Conservation (phyloP, 2,329 filamentous ascomycete species). For the Talaromyces atroroseus region DNA sequence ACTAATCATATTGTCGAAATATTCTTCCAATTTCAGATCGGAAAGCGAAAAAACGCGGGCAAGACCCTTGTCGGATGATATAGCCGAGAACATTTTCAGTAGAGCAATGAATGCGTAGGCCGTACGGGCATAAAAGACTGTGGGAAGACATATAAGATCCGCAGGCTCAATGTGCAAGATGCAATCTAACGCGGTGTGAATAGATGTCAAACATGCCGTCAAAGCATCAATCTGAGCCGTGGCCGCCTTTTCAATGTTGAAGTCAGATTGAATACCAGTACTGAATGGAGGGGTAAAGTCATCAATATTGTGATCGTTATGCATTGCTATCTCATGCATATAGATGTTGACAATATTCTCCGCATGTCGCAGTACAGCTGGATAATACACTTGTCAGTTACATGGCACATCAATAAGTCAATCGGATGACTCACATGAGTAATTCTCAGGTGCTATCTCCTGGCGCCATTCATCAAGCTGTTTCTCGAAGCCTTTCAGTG, state of each 20-base stretch:
- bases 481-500: conserved; percentile 59
- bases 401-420: not conserved
- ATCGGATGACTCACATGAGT: conserved; percentile 47
- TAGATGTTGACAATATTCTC: conserved; percentile 64
- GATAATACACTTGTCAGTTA: conserved; percentile 5
- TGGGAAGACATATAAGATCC: conserved; percentile 60
- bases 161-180: conserved; percentile 58
- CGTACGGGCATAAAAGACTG: conserved; percentile 66
- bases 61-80: conserved; percentile 59
- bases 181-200: conserved; percentile 61
- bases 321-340: conserved; percentile 70
- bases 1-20: conserved; percentile 64
- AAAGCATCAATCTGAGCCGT: conserved; percentile 62
- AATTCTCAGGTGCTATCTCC: conserved; percentile 49
- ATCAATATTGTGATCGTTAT: conserved; percentile 55
- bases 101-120: conserved; percentile 66
- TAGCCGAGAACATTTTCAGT: conserved; percentile 68
- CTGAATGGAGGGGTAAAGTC: conserved; percentile 44
- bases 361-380: conserved; percentile 58
- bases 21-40: conserved; percentile 59
- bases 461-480: conserved; percentile 57
- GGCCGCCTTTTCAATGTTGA: conserved; percentile 34
- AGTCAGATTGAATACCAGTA: conserved; percentile 30
- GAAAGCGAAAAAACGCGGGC: conserved; percentile 64
- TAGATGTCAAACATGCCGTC: conserved; percentile 60